These are phyloP conservation scores for Tubosaeta sp. DNA, from an alignment of 768 basidiomycete genomes.

Conservation along the genomic window DNA sequence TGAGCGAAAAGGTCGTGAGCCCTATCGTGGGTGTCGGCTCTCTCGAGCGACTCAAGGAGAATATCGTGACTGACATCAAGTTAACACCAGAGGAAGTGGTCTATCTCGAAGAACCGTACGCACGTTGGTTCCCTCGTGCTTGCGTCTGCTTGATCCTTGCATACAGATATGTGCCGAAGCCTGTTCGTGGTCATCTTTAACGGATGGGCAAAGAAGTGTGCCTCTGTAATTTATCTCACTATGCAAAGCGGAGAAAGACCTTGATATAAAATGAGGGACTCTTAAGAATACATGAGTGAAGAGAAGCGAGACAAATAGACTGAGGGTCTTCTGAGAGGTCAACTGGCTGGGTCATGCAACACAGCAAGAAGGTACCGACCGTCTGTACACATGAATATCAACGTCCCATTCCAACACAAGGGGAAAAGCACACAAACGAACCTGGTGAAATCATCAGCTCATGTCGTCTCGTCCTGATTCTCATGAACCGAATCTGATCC, in stretches of 20 bases:
- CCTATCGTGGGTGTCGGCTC: conserved; percentile 43
- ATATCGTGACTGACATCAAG: conserved; percentile 21
- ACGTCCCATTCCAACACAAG: not conserved
- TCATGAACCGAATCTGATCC: conserved; percentile 86
- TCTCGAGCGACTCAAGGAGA: conserved; percentile 27
- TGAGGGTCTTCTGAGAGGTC: not conserved
- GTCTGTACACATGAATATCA: conserved; percentile 40
- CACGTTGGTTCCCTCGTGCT: not conserved
- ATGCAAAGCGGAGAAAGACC: not conserved
- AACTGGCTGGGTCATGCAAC: conserved; percentile 69
- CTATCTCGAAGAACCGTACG: conserved; percentile 31
- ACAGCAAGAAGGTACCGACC: conserved; percentile 79
- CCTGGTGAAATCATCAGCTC: conserved; percentile 95
- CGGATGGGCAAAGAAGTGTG: not conserved
- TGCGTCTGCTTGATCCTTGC: not conserved
- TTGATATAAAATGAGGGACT: conserved; percentile 6
- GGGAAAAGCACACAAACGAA: conserved; percentile 32
- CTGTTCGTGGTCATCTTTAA: conserved; percentile 17
- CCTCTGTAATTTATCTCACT: conserved; percentile 5
- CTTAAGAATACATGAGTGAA: conserved; percentile 13
- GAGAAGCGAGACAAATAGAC: not conserved
- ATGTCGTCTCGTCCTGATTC: conserved; percentile 87
- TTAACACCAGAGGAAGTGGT: conserved; percentile 29
- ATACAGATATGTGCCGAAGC: conserved; percentile 17
- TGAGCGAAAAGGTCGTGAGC: conserved; percentile 36